Conservation (phyloP, 345 rosid species). For the Brassica napus region Da-Ae NC_063450.1:17923501-17924000, state of each 20-base stretch:
- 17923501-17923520: not conserved
- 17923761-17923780: not conserved
- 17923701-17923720: not conserved
- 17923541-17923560: not conserved
- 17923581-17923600: not conserved
- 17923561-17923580: not conserved
- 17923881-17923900: not conserved
- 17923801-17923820: slow-evolving; percentile 14
- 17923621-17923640: not conserved
- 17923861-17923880: not conserved
- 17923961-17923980: not conserved
- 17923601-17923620: not conserved
- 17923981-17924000: not conserved
- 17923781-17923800: slow-evolving; percentile 6
- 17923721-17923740: not conserved
- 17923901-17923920: not conserved
- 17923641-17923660: not conserved
- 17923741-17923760: not conserved
- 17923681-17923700: not conserved
- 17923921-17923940: not conserved
- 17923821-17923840: slow-evolving; percentile 10
- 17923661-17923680: not conserved
- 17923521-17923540: not conserved
- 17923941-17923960: not conserved
- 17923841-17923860: not conserved